Evolutionary conservation across 768 basidiomycete genomes (phyloP).

Genomic region (Trametes cingulata): DNA sequence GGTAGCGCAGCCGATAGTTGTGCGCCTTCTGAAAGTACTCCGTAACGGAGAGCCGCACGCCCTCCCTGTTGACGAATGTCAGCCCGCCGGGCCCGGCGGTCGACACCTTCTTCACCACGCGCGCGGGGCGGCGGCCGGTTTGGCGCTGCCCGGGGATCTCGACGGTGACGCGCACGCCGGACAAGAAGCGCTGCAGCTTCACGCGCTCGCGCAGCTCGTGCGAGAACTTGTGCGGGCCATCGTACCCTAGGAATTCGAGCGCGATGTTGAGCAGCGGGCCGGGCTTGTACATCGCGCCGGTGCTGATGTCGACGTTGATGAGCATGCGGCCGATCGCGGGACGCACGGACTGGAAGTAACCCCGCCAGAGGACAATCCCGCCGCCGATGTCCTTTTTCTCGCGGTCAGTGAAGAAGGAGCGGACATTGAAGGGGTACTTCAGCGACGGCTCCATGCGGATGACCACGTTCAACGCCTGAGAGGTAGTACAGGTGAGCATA

Average conservation of each 20-base stretch:
- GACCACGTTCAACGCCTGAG: conserved; percentile 70
- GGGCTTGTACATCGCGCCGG: conserved; percentile 71
- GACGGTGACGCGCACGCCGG: conserved; percentile 53
- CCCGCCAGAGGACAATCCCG: conserved; percentile 74
- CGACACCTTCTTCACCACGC: conserved; percentile 64
- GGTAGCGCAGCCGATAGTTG: conserved; percentile 56
- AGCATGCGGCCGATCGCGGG: conserved; percentile 64
- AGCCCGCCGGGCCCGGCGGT: conserved; percentile 52
- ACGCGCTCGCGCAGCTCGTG: conserved; percentile 45
- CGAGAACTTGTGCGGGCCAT: conserved; percentile 5
- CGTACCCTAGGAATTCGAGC: conserved; percentile 50
- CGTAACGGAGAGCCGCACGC: conserved; percentile 56
- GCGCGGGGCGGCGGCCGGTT: conserved; percentile 39
- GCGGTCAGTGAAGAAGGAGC: conserved; percentile 68
- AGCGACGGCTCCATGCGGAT: conserved; percentile 73
- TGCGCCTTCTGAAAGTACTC: conserved; percentile 58
- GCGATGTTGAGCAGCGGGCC: conserved; percentile 62
- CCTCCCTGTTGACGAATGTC: conserved; percentile 59
- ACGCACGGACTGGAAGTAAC: conserved; percentile 79
- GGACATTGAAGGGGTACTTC: conserved; percentile 68
- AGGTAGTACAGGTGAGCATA: background rate
- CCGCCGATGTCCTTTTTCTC: conserved; percentile 57
- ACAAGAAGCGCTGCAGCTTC: conserved; percentile 55
- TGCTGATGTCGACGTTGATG: conserved; percentile 77
- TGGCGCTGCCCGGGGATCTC: conserved; percentile 18